Conservation (phyloP, 1,284 basidiomycete species). For the Hypsizygus ulmarius region DNA sequence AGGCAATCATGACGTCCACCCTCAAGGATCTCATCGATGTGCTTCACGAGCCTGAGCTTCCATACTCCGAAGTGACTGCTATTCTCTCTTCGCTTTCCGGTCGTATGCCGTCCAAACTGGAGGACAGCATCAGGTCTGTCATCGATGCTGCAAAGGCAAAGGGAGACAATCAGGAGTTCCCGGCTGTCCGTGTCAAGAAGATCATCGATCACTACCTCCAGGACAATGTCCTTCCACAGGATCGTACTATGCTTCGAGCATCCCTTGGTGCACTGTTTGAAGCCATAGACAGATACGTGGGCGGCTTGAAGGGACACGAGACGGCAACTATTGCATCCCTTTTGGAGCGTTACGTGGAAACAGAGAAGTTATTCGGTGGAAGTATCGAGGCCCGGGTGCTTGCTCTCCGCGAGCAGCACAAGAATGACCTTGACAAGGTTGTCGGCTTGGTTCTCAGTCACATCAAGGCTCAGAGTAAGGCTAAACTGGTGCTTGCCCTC, state of each 20-base stretch:
- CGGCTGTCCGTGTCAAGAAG: conserved; percentile 79
- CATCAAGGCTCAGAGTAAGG: conserved; percentile 93
- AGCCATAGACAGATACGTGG: conserved; percentile 79
- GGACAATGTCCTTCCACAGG: conserved; percentile 77
- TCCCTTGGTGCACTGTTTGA: conserved; percentile 75
- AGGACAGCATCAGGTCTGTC: conserved; percentile 79
- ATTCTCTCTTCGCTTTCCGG: conserved; percentile 91
- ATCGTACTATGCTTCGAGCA: conserved; percentile 73
- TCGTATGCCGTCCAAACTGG: conserved; percentile 90
- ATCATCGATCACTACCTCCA: conserved; percentile 83
- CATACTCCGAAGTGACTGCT: conserved; percentile 83
- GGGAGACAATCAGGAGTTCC: conserved; percentile 78
- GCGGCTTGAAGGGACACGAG: conserved; percentile 88
- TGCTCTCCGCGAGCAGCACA: conserved; percentile 87
- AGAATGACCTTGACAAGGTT: conserved; percentile 90
- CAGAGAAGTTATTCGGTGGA: conserved; percentile 90
- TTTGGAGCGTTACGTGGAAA: conserved; percentile 74
- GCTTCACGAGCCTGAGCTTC: conserved; percentile 82
- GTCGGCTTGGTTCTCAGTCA: conserved; percentile 90
- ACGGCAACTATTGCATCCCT: conserved; percentile 72
- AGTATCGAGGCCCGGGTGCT: conserved; percentile 93
- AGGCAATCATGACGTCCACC: conserved; percentile 79
- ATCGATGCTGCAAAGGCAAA: conserved; percentile 78
- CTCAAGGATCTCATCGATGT: conserved; percentile 81
- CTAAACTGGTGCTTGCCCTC: conserved; percentile 81